A percentile compares a stretch with the other conserved stretches of the same genome.
Conservation (phyloP, 2,329 filamentous ascomycete species). For the Beauveria bassiana region DNA sequence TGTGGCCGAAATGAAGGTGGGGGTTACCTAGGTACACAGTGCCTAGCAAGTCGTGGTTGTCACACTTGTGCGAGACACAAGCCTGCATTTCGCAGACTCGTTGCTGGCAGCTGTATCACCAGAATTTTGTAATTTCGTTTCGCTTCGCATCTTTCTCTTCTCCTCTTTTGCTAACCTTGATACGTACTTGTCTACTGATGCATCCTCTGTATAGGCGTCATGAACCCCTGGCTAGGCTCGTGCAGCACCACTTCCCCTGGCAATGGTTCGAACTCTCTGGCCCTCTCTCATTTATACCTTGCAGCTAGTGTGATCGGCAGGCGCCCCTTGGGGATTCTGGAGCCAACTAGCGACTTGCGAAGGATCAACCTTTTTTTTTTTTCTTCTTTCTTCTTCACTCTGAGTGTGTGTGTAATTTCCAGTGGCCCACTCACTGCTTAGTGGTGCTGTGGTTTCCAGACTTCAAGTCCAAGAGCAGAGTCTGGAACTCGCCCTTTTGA, state of each 20-base stretch:
- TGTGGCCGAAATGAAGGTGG: conserved; percentile 11
- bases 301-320: conserved; percentile 4
- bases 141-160: background rate
- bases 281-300: background rate
- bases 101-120: conserved; percentile 2
- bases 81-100: conserved; percentile 7
- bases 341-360: background rate
- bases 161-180: too few relatives aligned
- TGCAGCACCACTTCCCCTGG: background rate
- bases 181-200: too few relatives aligned
- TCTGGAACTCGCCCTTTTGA: background rate
- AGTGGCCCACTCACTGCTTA: background rate
- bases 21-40: background rate
- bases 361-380: conserved; percentile 7
- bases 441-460: background rate
- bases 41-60: background rate
- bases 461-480: background rate
- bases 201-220: background rate
- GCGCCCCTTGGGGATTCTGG: conserved; percentile 4
- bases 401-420: background rate
- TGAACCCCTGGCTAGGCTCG: background rate
- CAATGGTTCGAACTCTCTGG: background rate
- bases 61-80: conserved; percentile 8
- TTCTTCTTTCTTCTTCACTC: too few relatives aligned
- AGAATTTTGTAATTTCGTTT: background rate